Base-by-base conservation (phyloP, 2,329 filamentous ascomycete species). In the Raffaelea arxii region DNA sequence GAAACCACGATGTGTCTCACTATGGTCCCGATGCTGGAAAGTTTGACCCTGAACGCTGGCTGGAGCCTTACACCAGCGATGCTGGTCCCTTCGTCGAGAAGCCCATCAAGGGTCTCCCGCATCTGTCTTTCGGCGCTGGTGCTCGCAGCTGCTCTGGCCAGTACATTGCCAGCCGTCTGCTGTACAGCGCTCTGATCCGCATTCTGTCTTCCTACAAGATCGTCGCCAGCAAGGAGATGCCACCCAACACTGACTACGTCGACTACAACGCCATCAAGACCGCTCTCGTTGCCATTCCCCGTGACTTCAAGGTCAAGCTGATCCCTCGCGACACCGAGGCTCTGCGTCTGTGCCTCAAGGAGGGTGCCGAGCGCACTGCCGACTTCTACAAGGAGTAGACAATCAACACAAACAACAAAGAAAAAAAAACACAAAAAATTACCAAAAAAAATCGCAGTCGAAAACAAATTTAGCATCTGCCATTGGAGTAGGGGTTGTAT, bases 31-130 rank as follows among this genome's bases (percentile, higher is more conserved):
- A 77, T 24, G 76, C 84, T 0, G 51, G 71, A 24, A 63, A 67
- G 6, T 88, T 89, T 60, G 67, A 78, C n/a, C 81, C 84, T 0
- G 83, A 88, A 52, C 75, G 84, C 23, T 89, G 83, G 57, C 65
- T 89, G 32, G 32, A 36, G 32, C 32, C 32, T 12, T 36, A 36
- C 32, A 18, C 7, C 14, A n/a, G 14, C 6, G 32, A 36, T 18
- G 32, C 32, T 18, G 32, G 32, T 18, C 32, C 32, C 32, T 36
- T 36, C 19, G 32, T 18, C 6, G 32, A 36, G 32, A 36, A 36
- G 32, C 32, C 32, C 32, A 30, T 45, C n/a, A 27, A 43, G 5
- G 78, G 78, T 7, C 80, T 77, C 2, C 75, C 74, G 0, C 79
- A 82, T 55, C 80, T 77, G 54, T 75, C 65, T 10, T 83, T 79